These are phyloP conservation scores for Euphorbia schlechtendalii DNA, from an alignment of 441 rosid genomes.

Conservation along the genomic window DNA sequence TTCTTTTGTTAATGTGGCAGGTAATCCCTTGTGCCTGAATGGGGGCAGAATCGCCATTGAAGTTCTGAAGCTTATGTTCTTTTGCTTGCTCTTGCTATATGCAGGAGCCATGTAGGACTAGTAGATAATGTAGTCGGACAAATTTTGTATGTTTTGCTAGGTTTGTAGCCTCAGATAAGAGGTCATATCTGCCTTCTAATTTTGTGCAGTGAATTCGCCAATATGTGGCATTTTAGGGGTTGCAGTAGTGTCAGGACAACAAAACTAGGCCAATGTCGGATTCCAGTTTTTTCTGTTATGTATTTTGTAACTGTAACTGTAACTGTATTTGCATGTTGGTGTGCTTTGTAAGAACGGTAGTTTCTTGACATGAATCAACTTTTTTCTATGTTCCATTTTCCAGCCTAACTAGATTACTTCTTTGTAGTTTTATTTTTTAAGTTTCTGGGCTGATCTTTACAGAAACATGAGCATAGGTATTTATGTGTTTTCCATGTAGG, in stretches of 20 bases:
- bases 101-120: background rate
- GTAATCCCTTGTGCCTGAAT: background rate
- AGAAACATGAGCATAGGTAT: no score
- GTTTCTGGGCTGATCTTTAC: no score
- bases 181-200: slow-evolving; percentile 4
- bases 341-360: background rate
- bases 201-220: slow-evolving; percentile 6
- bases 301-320: slow-evolving; percentile 7
- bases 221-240: background rate
- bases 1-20: background rate
- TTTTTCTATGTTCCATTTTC: no score
- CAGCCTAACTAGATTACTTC: no score
- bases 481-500: no score
- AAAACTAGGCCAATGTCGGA: background rate
- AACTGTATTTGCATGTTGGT: background rate
- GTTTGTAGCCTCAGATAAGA: background rate
- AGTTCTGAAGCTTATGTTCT: background rate
- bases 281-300: background rate
- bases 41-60: background rate
- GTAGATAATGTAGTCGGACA: background rate
- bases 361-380: background rate
- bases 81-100: background rate
- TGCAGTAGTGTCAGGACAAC: background rate
- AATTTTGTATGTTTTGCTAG: no score
- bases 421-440: no score